Evolutionary conservation across 2,329 filamentous ascomycete species (phyloP), one percentile per base, ranked within the genome.

Genomic region (Apiospora saccharicola): DNA sequence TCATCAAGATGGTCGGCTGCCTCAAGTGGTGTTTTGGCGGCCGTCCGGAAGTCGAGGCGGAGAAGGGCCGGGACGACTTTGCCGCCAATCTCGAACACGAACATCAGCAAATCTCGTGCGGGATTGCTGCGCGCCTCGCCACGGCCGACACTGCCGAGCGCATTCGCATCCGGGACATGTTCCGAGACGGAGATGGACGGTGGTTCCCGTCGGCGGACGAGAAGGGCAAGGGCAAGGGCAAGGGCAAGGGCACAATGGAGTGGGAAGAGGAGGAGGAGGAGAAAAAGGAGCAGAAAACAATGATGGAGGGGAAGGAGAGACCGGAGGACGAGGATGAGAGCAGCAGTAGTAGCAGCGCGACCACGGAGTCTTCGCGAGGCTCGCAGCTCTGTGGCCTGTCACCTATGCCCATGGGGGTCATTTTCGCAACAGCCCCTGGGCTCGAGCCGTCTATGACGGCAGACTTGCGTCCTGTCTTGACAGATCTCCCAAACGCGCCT

Each of bases 1-100:
- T 22, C 16, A 8, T 22, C 19, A 24, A 7, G 1, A 64, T 64
- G 57, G 24, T 64, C 2, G 7, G 22, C 34, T 64, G 30, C 34
- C 57, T 64, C 30, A 64, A 19, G 19, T 41, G 57, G 34, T 64
- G 57, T 34, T 64, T 64, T 14, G 57, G 57, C 30, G 19, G 57
- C 34, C 57, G 57, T 24, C 8, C 19, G 16, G 22, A 41, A 12
- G 34, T 24, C 19, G 57, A 64, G 30, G 22, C 30, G 19, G 57
- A 64, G 10, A 64, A 64, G 57, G 19, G 10, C 34, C 34, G 10
- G 10, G 1, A 41, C 10, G 34, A 64, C 37, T 41, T 41, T 14
- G 8, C 34, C 10, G 22, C 34, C 34, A 37, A 64, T 16, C 67
- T 69, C 3, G 67, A 69, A 26, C 19, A 19, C 16, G 43, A 69